Evolutionary conservation across 352 stramenopile species (phyloP), one percentile per base, ranked within the genome.

Genomic region (Chrysophaeum taylorii): DNA sequence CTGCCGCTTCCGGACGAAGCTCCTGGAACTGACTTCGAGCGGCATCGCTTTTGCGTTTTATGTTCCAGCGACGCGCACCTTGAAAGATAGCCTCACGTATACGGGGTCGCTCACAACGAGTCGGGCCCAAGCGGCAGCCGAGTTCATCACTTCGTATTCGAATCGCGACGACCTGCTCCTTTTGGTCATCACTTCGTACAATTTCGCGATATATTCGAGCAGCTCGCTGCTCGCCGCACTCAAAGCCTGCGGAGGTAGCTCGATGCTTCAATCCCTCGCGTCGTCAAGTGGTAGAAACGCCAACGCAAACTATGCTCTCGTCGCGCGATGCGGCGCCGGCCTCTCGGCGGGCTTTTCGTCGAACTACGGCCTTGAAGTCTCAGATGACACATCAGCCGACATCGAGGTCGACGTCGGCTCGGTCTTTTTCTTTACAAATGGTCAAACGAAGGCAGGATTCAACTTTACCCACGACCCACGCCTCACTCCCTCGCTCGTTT

Each of bases 381-480:
- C 14, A 9, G 31, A 25, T n/a, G 35, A 9, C 16, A 31, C 23
- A 7, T 9, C 1, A 31, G 36, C 7, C 12, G 31, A 2, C 4
- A 31, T 66, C 33, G 35, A 42, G 16, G 31, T 66, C 1, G 57
- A 66, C 31, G 23, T 66, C 57, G 35, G 27, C 14, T 9, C 7
- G 4, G 15, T 25, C 27, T 63, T 63, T 33, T 4, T 41, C 21
- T 2, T 63, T 12, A 7, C 4, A 2, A 63, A 63, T 33, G 52
- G 25, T 2, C 54, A 36, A 14, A 61, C 54, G 25, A 7, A 14
- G 23, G 54, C 12, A 15, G n/a, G 42, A 0, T 73, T 69, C 38
- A 60, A 70, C 43, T 73, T 71, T 61, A 73, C 54, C 36, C 70
- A 63, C 54, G 69, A 70, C 31, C 69, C 69, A n/a, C 9, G 5